A percentile compares a stretch with the other conserved stretches of the same genome.
Conservation (phyloP, 441 rosid species). For the Melastoma candidum region DNA sequence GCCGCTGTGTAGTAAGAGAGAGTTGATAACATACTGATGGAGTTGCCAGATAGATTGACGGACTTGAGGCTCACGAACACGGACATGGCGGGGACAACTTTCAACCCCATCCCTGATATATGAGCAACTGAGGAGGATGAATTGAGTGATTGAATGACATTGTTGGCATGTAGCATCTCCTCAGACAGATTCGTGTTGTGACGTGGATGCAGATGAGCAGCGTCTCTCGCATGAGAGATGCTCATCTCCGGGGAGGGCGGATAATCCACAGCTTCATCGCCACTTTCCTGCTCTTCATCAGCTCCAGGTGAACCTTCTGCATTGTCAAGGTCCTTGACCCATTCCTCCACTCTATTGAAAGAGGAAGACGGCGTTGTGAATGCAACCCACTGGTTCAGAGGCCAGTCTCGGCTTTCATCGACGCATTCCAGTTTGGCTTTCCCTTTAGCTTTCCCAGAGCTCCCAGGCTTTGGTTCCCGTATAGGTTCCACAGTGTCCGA, state of each 20-base stretch:
- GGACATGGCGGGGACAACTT: slow-evolving; percentile 63
- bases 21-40: slow-evolving; percentile 46
- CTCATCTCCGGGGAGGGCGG: slow-evolving; percentile 47
- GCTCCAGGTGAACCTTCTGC: slow-evolving; percentile 14
- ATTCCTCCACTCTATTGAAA: slow-evolving; percentile 63
- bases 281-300: slow-evolving; percentile 11
- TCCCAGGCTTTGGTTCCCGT: slow-evolving; percentile 15
- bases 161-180: slow-evolving; percentile 67
- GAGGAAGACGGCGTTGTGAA: slow-evolving; percentile 40
- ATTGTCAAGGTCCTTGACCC: slow-evolving; percentile 63
- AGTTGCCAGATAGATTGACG: slow-evolving; percentile 72
- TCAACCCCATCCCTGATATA: slow-evolving; percentile 66
- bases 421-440: slow-evolving; percentile 13
- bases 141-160: slow-evolving; percentile 63
- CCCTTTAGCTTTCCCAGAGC: slow-evolving; percentile 27
- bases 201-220: slow-evolving; percentile 17
- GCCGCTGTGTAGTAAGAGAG: not conserved
- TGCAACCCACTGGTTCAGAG: slow-evolving; percentile 84
- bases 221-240: slow-evolving; percentile 28
- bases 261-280: slow-evolving; percentile 26
- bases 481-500: slow-evolving; percentile 67
- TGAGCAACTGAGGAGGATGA: slow-evolving; percentile 80
- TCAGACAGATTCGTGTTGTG: slow-evolving; percentile 38
- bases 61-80: slow-evolving; percentile 72
- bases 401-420: slow-evolving; percentile 34